Conservation (phyloP, 1,139 yeast species). For the Suhomyces maxii region DNA sequence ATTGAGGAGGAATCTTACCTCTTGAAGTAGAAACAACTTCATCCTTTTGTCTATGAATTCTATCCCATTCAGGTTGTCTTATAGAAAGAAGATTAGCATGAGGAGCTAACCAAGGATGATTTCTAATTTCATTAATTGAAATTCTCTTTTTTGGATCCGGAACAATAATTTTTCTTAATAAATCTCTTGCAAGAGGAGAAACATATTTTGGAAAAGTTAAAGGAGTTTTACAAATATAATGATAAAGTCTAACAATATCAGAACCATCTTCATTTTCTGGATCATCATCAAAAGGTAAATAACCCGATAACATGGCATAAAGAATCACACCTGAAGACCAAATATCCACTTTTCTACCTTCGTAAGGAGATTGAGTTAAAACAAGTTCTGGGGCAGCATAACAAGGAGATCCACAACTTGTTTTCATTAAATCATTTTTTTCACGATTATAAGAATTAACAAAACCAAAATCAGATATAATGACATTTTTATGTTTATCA, state of each 20-base stretch:
- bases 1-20: conserved; percentile 10
- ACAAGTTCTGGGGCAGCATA: conserved; percentile 98
- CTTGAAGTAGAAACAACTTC: conserved; percentile 5
- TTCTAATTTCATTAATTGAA: conserved; percentile 63
- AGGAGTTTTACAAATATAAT: conserved; percentile 87
- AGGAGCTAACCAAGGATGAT: conserved; percentile 85
- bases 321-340: conserved; percentile 97
- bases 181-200: conserved; percentile 87
- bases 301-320: conserved; percentile 97
- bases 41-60: conserved; percentile 39
- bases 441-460: conserved; percentile 79
- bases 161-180: conserved; percentile 79
- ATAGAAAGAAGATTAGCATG: conserved; percentile 80
- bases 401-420: conserved; percentile 97
- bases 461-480: conserved; percentile 84
- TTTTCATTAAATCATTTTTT: conserved; percentile 80
- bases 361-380: conserved; percentile 81
- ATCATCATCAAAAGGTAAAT: conserved; percentile 96
- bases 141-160: conserved; percentile 84
- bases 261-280: conserved; percentile 96
- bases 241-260: conserved; percentile 86
- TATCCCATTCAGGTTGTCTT: conserved; percentile 90
- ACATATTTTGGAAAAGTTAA: conserved; percentile 94
- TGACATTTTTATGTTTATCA: conserved; percentile 77
- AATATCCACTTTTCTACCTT: conserved; percentile 92